Evolutionary conservation across 1,284 basidiomycete genomes (phyloP).

Genomic region (Ustilago tritici): DNA sequence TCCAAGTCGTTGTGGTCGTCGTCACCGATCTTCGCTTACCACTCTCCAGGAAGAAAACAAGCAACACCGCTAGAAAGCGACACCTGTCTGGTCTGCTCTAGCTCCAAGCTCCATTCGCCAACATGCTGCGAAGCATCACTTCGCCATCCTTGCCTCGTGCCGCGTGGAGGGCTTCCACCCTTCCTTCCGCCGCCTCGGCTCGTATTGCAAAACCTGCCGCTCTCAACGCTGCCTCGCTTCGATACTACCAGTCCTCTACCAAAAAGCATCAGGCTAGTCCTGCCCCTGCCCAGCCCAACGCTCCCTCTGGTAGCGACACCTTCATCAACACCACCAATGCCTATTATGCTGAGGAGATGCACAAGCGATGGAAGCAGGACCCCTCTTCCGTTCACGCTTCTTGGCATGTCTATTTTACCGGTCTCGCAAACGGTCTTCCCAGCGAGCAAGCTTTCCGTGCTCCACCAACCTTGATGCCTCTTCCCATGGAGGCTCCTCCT

Average conservation of each 20-base stretch:
- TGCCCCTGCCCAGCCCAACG: conserved; percentile 50
- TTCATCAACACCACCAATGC: conserved; percentile 80
- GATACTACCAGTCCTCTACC: conserved; percentile 54
- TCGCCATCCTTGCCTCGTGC: conserved; percentile 48
- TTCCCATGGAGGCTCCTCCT: conserved; percentile 82
- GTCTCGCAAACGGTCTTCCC: conserved; percentile 87
- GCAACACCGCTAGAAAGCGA: conserved; percentile 4
- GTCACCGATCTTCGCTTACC: conserved; percentile 10
- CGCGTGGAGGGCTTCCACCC: conserved; percentile 42
- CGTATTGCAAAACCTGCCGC: conserved; percentile 34
- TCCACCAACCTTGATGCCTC: conserved; percentile 78
- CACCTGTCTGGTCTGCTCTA: conserved; percentile 9
- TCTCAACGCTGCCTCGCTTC: conserved; percentile 14
- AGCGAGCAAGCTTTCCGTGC: conserved; percentile 86
- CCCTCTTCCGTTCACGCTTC: conserved; percentile 91
- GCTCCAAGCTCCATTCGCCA: conserved; percentile 3
- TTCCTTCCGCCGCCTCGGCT: conserved; percentile 45
- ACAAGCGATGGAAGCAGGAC: conserved; percentile 72
- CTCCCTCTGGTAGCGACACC: conserved; percentile 60
- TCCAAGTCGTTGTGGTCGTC: conserved; percentile 7
- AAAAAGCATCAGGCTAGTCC: conserved; percentile 44
- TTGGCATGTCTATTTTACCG: conserved; percentile 95
- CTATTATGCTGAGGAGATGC: conserved; percentile 90
- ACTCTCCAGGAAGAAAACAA: background rate
- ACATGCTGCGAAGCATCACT: conserved; percentile 55